These are phyloP conservation scores for Tetrapyrgos nigripes DNA, from an alignment of 1,284 basidiomycete genomes.

Conservation along the genomic window DNA sequence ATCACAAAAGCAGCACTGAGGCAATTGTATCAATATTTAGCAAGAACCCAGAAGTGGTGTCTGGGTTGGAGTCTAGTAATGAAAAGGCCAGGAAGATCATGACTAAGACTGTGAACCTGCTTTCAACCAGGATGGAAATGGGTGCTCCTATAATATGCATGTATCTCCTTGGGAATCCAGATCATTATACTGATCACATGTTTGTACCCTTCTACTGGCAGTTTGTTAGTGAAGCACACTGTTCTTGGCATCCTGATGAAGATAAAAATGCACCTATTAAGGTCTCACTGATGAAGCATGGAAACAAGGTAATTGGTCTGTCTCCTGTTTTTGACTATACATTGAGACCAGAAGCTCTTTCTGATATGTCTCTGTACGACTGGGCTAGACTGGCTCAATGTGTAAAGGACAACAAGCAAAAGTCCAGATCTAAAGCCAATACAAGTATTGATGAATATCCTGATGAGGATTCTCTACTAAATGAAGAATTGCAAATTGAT, in stretches of 20 bases:
- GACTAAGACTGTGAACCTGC: constrained; percentile 34
- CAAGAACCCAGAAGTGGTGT: constrained; percentile 25
- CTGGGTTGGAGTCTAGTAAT: not conserved
- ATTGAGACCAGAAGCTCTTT: constrained; percentile 15
- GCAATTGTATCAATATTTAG: constrained; percentile 32
- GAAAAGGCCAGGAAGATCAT: constrained; percentile 33
- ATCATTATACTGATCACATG: constrained; percentile 34
- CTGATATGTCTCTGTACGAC: constrained; percentile 9
- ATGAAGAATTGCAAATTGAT: too few species aligned
- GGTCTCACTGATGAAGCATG: constrained; percentile 6
- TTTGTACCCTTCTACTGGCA: constrained; percentile 36
- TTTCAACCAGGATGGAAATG: constrained; percentile 35
- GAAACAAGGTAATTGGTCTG: constrained; percentile 1
- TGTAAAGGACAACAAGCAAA: constrained; percentile 30
- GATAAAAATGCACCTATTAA: constrained; percentile 10
- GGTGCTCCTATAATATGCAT: constrained; percentile 34
- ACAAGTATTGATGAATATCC: too few species aligned
- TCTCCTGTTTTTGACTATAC: constrained; percentile 26
- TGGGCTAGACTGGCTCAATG: constrained; percentile 15
- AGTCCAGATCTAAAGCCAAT: too few species aligned
- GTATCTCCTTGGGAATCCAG: constrained; percentile 35
- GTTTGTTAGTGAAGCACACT: constrained; percentile 25
- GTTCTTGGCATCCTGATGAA: constrained; percentile 12
- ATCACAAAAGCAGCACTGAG: constrained; percentile 40
- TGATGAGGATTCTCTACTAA: too few species aligned